Evolutionary conservation across 768 basidiomycete species (phyloP), one percentile per base, ranked within the genome.

Genomic region (Podaxis sp.): DNA sequence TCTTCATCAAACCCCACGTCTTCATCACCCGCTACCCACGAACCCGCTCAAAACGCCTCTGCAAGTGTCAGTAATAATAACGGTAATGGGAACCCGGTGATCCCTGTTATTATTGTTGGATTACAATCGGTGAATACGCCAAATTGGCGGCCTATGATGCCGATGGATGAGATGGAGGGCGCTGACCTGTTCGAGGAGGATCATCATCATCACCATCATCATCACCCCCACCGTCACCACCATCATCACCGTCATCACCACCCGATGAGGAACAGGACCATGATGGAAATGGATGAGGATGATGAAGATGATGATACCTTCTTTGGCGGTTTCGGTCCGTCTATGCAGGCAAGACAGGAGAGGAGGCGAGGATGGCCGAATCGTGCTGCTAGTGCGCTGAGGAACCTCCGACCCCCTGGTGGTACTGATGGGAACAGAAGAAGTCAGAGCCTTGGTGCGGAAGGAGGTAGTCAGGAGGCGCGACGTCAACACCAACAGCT

Each of bases 51-150:
- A 11, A 59, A 35, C 38, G 52, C 47, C 9, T 21, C 48, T 50
- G 47, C 54, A 7, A 35, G 16, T 21, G 1, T 25, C 18, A n/a
- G 52, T 5, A 46, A 38, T 42, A n/a, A 35, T 13, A 46, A 38
- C 40, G 38, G 23, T 11, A 58, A 54, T 61, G 61, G 58, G 14
- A 78, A 79, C 64, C 73, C 84, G 21, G 88, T 92, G 37, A 84
- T 92, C 13, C 91, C 91, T 18, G 89, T 93, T 62, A 91, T 93
- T 62, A 86, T 93, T 57, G 90, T 93, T 27, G 91, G 91, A 7
- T 73, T 93, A 48, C 91, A 91, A 72, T 88, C 87, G 61, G 88
- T 91, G 35, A 81, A 82, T 67, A 72, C 79, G 65, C 69, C 69
- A 37, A 74, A 62, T 74, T 72, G 23, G 71, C 66, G 48, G 62